phyloP scores from a whole-genome alignment of 129 eudicot genomes.

The Centaurea solstitialis region DNA sequence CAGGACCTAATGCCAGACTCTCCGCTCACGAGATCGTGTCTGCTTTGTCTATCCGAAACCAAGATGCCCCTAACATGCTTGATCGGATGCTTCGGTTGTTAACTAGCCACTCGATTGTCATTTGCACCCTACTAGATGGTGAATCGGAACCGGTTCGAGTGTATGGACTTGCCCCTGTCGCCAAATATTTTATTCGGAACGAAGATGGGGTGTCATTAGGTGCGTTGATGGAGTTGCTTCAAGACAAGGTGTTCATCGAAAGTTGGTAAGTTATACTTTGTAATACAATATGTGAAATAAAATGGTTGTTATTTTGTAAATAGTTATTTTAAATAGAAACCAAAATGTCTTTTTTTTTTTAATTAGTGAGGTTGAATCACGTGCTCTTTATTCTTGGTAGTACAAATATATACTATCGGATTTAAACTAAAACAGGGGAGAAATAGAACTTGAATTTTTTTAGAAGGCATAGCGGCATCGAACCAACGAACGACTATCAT shows the following conservation, averaged over 20 bases:
- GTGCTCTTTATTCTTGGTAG: too few relatives aligned
- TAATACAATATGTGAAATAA: not conserved
- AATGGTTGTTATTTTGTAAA: too few relatives aligned
- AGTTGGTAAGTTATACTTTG: conserved; percentile 37
- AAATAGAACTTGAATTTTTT: too few relatives aligned
- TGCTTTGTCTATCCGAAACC: conserved; percentile 17
- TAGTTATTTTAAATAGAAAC: too few relatives aligned
- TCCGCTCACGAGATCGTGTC: conserved; percentile 16
- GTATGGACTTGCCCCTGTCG: conserved; percentile 34
- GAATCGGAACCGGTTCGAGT: conserved; percentile 7
- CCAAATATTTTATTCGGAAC: conserved; percentile 28
- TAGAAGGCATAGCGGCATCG: too few relatives aligned
- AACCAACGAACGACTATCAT: too few relatives aligned
- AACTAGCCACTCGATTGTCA: conserved; percentile 33
- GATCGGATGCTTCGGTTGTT: conserved; percentile 48
- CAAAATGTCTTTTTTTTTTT: too few relatives aligned
- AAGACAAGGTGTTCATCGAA: conserved; percentile 30
- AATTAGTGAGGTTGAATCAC: too few relatives aligned
- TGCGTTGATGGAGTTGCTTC: conserved; percentile 20
- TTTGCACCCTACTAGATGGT: conserved; percentile 12
- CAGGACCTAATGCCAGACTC: conserved; percentile 12
- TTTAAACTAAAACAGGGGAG: too few relatives aligned
- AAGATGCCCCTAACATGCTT: conserved; percentile 27
- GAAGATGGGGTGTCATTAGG: conserved; percentile 30
- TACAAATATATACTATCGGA: too few relatives aligned